Conservation (phyloP, 2,329 filamentous ascomycete genomes). For the Stenocarpella maydis region DNA sequence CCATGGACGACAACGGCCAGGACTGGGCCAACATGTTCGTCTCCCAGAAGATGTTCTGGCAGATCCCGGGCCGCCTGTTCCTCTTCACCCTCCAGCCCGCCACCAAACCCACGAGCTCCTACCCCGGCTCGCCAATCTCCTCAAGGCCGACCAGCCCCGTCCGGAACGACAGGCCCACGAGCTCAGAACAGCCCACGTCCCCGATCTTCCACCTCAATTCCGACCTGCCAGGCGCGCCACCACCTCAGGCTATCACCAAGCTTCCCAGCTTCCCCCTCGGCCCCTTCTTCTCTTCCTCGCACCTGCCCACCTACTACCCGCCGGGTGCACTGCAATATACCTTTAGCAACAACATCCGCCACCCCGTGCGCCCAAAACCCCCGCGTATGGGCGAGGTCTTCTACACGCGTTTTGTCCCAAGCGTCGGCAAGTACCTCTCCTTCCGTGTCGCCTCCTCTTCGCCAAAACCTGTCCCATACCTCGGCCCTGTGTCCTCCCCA, state of each 20-base stretch:
- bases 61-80: constrained; percentile 85
- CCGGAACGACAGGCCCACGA: constrained; percentile 41
- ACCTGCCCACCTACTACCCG: constrained; percentile 91
- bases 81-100: constrained; percentile 82
- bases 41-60: constrained; percentile 86
- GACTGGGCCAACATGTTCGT: constrained; percentile 86
- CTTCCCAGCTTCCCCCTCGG: constrained; percentile 58
- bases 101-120: constrained; percentile 47
- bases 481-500: constrained; percentile 62
- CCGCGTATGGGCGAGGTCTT: constrained; percentile 90
- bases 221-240: constrained; percentile 51
- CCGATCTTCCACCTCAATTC: constrained; percentile 40
- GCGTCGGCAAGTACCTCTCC: constrained; percentile 82
- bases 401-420: constrained; percentile 87
- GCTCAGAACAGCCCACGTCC: constrained; percentile 38
- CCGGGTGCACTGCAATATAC: constrained; percentile 83
- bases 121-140: constrained; percentile 58
- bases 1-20: constrained; percentile 66
- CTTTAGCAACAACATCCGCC: constrained; percentile 79
- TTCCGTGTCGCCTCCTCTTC: constrained; percentile 85
- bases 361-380: constrained; percentile 88
- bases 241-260: constrained; percentile 46
- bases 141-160: constrained; percentile 64
- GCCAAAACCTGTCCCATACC: constrained; percentile 67
- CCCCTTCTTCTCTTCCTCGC: constrained; percentile 82